Percentiles rank a stretch among this genome's conserved stretches.
phyloP scores from a whole-genome alignment of 345 rosid genomes.

The Lepidium aucheri region DNA sequence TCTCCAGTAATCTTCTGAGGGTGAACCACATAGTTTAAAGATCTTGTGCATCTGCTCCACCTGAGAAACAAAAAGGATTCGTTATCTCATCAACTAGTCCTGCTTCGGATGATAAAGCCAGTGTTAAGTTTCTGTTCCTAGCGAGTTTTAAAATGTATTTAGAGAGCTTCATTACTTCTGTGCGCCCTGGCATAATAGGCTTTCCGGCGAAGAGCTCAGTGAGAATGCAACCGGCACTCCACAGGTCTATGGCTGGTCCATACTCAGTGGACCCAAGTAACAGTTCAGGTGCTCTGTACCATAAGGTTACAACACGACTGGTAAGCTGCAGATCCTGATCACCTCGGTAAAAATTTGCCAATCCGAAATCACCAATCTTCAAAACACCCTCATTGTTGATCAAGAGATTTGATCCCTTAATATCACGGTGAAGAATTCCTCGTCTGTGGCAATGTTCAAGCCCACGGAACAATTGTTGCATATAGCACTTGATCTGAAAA shows the following conservation, averaged over 20 bases:
- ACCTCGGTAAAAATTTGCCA: constrained; percentile 49
- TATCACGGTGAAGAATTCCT: constrained; percentile 80
- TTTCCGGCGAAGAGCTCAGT: constrained; percentile 75
- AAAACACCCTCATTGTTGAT: constrained; percentile 58
- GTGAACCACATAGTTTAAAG: constrained; percentile 82
- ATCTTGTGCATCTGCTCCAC: constrained; percentile 91
- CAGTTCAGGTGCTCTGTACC: constrained; percentile 92
- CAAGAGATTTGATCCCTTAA: constrained; percentile 71
- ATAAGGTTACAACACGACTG: constrained; percentile 78
- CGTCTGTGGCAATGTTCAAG: constrained; percentile 76
- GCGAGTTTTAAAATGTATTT: background rate
- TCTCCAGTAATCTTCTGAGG: constrained; percentile 75
- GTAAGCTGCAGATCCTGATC: constrained; percentile 55
- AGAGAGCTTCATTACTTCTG: constrained; percentile 42
- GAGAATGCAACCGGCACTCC: constrained; percentile 85
- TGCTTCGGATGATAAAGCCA: background rate
- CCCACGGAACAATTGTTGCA: constrained; percentile 77
- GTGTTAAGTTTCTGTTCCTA: background rate
- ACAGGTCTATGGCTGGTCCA: constrained; percentile 79
- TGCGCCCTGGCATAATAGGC: constrained; percentile 86
- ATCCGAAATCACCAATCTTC: constrained; percentile 85
- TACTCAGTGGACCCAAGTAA: constrained; percentile 69
- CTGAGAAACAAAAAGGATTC: constrained; percentile 23
- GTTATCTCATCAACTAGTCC: background rate
- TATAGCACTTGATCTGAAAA: constrained; percentile 65